Base-by-base conservation (phyloP, 805 yeast genomes). In the Barnettozyma populi region DNA sequence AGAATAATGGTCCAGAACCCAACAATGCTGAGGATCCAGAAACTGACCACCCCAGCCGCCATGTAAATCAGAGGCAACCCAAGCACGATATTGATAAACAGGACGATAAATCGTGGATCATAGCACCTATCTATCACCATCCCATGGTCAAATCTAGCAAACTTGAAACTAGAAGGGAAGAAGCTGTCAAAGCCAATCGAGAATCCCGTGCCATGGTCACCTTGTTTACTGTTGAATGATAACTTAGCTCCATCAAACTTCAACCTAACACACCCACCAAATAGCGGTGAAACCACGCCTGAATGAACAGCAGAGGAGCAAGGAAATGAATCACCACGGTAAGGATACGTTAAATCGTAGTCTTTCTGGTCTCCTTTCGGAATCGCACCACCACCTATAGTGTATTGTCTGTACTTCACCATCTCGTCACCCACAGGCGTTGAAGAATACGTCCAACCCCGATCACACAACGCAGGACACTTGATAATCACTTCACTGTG, bases 281-380 rank as follows among this genome's bases (percentile, higher is more conserved):
- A 69, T 24, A 73, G 59, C 13, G 92, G 83, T 0, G 94, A 83
- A 1, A 90, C 68, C 0, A 82, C 64, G 1, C 97, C 97, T 2
- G 90, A 81, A 64, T 90, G 97, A 4, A 86, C 78, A 0, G 94
- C 97, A 2, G 97, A 85, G 0, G 90, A 92, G 63, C 98, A 90
- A 0, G 92, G 83, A 57, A 73, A 90, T 1, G 96, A 87, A 66
- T 90, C 98, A 0, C 88, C 90, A 53, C 98, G 72, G 60, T 89
- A 90, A 0, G 90, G 90, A 23, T 67, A 56, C 0, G 87, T 69
- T 8, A 82, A 50, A 2, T 51, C 49, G 8, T 46, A 51, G 4
- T 58, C 53, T 18, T 58, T 59, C 16, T 24, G 36, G 14, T 47
- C 21, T 14, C 35, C 39, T 36, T 38, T 38, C 6, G 50, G 44